Evolutionary conservation across 2,329 filamentous ascomycete genomes (phyloP).

Genomic region (Exophiala oligosperma): DNA sequence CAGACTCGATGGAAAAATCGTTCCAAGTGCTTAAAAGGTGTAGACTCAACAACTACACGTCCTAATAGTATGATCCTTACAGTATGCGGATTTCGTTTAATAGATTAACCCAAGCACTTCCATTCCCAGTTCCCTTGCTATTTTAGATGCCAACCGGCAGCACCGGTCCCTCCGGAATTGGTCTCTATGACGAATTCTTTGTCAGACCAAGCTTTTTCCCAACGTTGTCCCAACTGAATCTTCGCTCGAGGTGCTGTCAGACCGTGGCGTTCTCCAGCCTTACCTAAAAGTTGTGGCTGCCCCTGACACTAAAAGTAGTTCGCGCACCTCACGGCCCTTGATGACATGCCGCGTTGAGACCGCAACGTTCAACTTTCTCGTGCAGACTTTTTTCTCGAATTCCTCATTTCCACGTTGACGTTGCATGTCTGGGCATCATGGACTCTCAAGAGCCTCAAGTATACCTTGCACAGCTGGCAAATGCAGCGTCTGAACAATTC

Average conservation of each 20-base stretch:
- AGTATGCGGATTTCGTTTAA: too few relatives aligned
- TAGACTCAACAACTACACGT: too few relatives aligned
- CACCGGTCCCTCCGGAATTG: background rate
- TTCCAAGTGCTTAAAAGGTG: too few relatives aligned
- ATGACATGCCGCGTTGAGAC: background rate
- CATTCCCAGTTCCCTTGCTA: background rate
- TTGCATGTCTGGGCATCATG: slow-evolving; percentile 42
- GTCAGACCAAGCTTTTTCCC: background rate
- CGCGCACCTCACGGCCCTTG: background rate
- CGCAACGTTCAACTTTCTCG: background rate
- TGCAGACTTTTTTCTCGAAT: background rate
- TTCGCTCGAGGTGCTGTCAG: too few relatives aligned
- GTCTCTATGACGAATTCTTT: background rate
- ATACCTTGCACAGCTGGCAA: slow-evolving; percentile 52
- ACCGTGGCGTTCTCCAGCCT: too few relatives aligned
- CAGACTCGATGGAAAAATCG: too few relatives aligned
- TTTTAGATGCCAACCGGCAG: background rate
- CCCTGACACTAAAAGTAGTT: background rate
- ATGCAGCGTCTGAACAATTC: slow-evolving; percentile 65
- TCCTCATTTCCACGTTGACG: background rate
- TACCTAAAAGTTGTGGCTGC: background rate
- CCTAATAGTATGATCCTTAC: too few relatives aligned
- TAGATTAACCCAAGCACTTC: too few relatives aligned
- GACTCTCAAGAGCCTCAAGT: slow-evolving; percentile 58
- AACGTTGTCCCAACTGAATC: too few relatives aligned